phyloP scores from a whole-genome alignment of 2,329 filamentous ascomycete species.

The Fusarium albidum region DNA sequence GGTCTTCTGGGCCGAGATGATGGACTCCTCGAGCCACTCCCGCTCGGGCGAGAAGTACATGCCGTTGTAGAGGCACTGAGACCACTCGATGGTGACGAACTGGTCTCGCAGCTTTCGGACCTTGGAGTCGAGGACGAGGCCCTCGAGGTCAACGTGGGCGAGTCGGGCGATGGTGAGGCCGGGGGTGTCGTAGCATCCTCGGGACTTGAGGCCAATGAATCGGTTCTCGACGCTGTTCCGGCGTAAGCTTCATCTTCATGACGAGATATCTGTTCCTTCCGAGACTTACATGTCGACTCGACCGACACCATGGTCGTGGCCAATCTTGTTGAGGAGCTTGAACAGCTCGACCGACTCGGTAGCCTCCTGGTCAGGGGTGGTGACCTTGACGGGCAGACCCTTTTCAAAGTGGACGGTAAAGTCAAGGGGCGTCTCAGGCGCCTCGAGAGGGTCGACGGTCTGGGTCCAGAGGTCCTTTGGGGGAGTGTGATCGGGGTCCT shows the following conservation, averaged over 20 bases:
- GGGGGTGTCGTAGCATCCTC: slow-evolving; percentile 60
- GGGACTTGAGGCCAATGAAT: slow-evolving; percentile 45
- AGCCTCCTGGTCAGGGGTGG: slow-evolving; percentile 61
- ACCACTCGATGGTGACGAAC: slow-evolving; percentile 57
- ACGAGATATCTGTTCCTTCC: too few relatives aligned
- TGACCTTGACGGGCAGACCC: slow-evolving; percentile 72
- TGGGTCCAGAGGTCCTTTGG: slow-evolving; percentile 77
- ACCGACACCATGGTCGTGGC: slow-evolving; percentile 70
- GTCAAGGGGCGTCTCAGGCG: slow-evolving; percentile 70
- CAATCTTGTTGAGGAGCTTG: slow-evolving; percentile 70
- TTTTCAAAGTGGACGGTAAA: slow-evolving; percentile 73
- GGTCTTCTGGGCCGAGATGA: slow-evolving; percentile 63
- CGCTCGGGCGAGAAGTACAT: slow-evolving; percentile 60
- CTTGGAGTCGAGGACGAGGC: slow-evolving; percentile 62
- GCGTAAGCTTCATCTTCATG: not conserved
- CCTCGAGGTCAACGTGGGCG: slow-evolving; percentile 58
- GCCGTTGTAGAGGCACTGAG: slow-evolving; percentile 57
- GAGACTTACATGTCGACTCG: slow-evolving; percentile 59
- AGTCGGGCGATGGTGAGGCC: slow-evolving; percentile 36
- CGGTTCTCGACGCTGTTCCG: slow-evolving; percentile 53
- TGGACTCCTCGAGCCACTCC: slow-evolving; percentile 54
- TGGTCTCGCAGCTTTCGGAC: slow-evolving; percentile 62
- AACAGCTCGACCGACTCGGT: slow-evolving; percentile 74
- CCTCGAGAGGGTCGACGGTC: slow-evolving; percentile 67
- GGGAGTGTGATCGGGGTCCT: slow-evolving; percentile 64